Base-by-base conservation (phyloP, 2,329 filamentous ascomycete species). In the Orbilia quercus region DNA sequence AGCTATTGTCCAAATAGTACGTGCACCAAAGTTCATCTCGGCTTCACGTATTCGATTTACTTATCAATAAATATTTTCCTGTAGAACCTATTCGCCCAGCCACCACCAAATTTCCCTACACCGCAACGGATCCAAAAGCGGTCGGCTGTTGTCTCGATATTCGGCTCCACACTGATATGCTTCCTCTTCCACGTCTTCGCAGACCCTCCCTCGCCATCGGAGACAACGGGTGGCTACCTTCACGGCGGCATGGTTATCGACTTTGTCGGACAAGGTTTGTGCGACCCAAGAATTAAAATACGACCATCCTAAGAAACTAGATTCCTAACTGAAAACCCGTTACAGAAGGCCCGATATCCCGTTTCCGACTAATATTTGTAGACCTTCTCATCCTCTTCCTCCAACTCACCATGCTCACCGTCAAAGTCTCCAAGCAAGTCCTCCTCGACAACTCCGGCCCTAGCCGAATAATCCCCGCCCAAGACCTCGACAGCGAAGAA, bases 171-270 rank as follows among this genome's bases (percentile, higher is more conserved):
- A 78, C 62, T 85, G 7, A 77, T 89, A 55, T 90, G 88, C 80
- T 84, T 89, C 60, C 80, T 89, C 2, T 79, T 87, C 44, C 88
- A 90, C 78, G 77, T 87, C 2, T 81, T 88, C 36, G 81, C 82
- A n/a, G 79, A 84, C 6, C 80, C 87, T 0, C 85, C 87, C 0
- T 80, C 81, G 20, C 87, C 86, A n/a, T 83, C 84, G 71, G 88
- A 90, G 76, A 83, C 85, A 38, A 84, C 86, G 70, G 82, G 87
- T 58, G 88, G 88, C 22, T 90, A 90, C 77, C 83, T 89, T 22
- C 88, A 90, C 75, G 88, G 88, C 22, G 88, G 88, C 34, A 82
- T 90, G 55, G 82, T 90, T 22, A 84, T 90, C 76, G 88, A 90
- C 77, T 88, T 90, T 76, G 83, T 90, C 76, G 88, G 88, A 12